Base-by-base conservation (phyloP, 768 basidiomycete species). In the Auriculariales sp. region DNA sequence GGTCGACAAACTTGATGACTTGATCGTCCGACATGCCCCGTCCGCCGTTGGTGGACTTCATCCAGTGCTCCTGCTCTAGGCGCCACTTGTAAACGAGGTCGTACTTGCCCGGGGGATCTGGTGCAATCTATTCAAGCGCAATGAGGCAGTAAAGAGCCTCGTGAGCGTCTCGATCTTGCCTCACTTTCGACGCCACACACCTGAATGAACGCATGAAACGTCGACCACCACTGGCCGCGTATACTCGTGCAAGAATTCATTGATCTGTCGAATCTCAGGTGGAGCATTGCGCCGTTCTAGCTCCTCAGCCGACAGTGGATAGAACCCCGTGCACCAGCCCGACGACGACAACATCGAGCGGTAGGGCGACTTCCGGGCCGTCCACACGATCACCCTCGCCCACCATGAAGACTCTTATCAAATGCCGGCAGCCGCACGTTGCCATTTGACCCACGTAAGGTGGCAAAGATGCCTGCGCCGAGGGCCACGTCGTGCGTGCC, bases 271-370 rank as follows among this genome's bases (percentile, higher is more conserved):
- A 11, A 48, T 28, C 35, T 48, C 51, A 11, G 51, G n/a, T 4
- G 45, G 28, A 9, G 24, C 35, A 25, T 49, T 31, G 15, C 58
- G 39, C 55, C 59, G 59, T 36, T 76, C 69, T 29, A 90, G 61
- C 52, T 77, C 74, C 9, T 68, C 63, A 15, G 55, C 42, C 0
- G 68, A 57, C 4, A 88, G 69, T 1, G 89, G 81, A 47, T 72
- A 71, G 61, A 95, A 97, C 0, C 94, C 93, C 22, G 86, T 78
- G 64, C 83, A 91, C 95, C 95, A 99, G 9, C 95, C 95, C 95
- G 46, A 99, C 67, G 46, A 99, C 73, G 46, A 98, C 82, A 12
- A 98, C 68, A 59, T 99, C 89, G 4, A 83, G 53, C 0, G 73
- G 73, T 59, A 69, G 59, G 54, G 67, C 29, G 4, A 90, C 68